Base-by-base conservation (phyloP, 2,329 filamentous ascomycete species). In the Clarireedia homoeocarpa region DNA sequence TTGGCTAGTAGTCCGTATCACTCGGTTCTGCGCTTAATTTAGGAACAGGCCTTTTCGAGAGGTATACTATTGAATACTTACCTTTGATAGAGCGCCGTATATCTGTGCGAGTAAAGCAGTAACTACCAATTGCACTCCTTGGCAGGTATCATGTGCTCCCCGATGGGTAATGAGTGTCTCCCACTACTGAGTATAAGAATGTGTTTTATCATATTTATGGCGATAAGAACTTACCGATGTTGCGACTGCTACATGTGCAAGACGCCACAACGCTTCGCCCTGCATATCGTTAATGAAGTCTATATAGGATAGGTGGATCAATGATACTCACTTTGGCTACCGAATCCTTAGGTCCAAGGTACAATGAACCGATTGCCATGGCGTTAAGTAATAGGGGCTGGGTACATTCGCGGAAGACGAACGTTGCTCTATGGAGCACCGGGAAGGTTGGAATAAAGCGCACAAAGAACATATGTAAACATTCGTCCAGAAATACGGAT, bases 401-500 rank as follows among this genome's bases (percentile, higher is more conserved):
- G 1, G 71, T 71, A 59, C 72, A 74, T 57, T 75, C 73, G 45
- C 71, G 67, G 53, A 75, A 75, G 1, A 74, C 67, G 26, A 75
- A 75, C 0, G 73, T 75, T 34, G 72, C 69, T 57, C 71, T 66
- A 62, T 75, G 73, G 15, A 75, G 61, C n/a, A 75, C 66, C 5
- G 73, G 73, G 53, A 75, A 75, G 1, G 72, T 75, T 3, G 73
- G 73, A 26, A 75, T 74, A 56, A 76, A 75, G 15, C 72, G 69
- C 14, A 69, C 68, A 54, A 75, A 76, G 62, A 75, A 76, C 72
- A 75, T 74, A 56, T 76, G 74, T 15, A 76, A 61, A 59, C 73
- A 75, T 59, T 73, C 72, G 53, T 75, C 73, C 6, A 76, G 65
- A 39, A 76, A 75, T 20, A 74, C 71, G 0, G 74, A 76, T 20